A percentile compares a stretch with the other conserved stretches of the same genome.
Conservation (phyloP, 1,284 basidiomycete species). For the Cryptococcus wingfieldii region DNA sequence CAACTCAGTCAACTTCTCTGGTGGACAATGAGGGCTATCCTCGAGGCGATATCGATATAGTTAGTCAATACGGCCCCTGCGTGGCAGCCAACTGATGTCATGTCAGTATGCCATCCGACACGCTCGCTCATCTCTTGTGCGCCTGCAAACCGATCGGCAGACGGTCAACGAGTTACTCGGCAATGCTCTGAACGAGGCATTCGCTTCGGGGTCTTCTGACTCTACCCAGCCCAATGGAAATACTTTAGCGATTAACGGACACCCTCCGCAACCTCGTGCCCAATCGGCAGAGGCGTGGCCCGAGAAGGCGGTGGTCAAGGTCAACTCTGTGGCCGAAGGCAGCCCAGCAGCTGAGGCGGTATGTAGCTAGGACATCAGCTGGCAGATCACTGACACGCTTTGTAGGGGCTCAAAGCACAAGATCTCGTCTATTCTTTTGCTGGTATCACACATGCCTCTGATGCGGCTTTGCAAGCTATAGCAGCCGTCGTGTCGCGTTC, state of each 20-base stretch:
- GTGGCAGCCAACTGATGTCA: constrained; percentile 52
- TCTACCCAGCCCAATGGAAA: constrained; percentile 18
- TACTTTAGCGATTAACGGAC: background rate
- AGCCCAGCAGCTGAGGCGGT: constrained; percentile 77
- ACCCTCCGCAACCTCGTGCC: background rate
- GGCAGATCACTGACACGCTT: background rate
- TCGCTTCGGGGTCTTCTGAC: constrained; percentile 48
- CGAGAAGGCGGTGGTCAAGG: constrained; percentile 59
- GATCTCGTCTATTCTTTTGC: constrained; percentile 74
- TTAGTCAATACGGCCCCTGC: constrained; percentile 72
- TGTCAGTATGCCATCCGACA: constrained; percentile 64
- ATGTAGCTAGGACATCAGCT: constrained; percentile 34
- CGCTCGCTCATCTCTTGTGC: constrained; percentile 51
- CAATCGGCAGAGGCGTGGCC: constrained; percentile 20
- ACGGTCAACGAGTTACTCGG: constrained; percentile 64
- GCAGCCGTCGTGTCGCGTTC: constrained; percentile 64
- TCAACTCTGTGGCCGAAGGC: constrained; percentile 67
- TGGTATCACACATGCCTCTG: constrained; percentile 52
- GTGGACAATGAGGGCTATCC: constrained; percentile 82
- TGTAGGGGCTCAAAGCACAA: constrained; percentile 63
- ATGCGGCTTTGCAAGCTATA: constrained; percentile 57
- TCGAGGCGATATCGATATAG: constrained; percentile 64
- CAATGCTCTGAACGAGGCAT: constrained; percentile 61
- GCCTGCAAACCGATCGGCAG: constrained; percentile 68
- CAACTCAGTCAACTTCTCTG: constrained; percentile 56